Base-by-base conservation (phyloP, 306 rosid genomes). In the Corylus heterophylla region DNA sequence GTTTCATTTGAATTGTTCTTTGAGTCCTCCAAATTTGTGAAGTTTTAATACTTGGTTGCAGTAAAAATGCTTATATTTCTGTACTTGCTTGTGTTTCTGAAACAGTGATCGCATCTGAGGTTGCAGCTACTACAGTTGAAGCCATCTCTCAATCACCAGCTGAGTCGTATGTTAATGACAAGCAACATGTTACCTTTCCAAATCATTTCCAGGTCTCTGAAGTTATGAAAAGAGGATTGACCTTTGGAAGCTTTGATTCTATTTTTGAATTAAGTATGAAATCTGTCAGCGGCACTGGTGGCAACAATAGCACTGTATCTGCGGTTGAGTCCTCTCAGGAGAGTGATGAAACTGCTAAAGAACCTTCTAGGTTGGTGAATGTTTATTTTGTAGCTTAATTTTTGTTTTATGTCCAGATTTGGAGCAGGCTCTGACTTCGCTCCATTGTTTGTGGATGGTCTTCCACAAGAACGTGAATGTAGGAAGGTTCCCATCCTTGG, bases 181-280 rank as follows among this genome's bases (percentile, higher is more conserved):
- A 72, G 79, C 92, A 88, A 74, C 92, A 74, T 50, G 97, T 91
- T 76, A 88, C 92, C 55, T 93, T 93, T 76, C 97, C 98, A 12
- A 88, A 81, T 76, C 93, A 93, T 86, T 91, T 93, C 82, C 89
- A 87, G 85, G 97, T 93, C 71, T 89, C 98, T 0, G 83, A 87
- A 79, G 84, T 90, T 76, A 71, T 91, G 71, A 93, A 90, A 82
- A 90, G 80, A 78, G 92, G 90, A 39, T 87, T 93, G 82, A 89
- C 92, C 51, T 93, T 93, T 84, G 98, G 98, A 86, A 93, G 94
- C 86, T 88, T 91, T 56, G 90, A 86, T 78, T 75, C 87, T 69
- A 54, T 47, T 70, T 79, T 63, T 13, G 86, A 72, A 49, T 75
- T 52, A 18, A 84, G 69, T 59, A 91, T 71, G 59, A 81, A 61